These are phyloP conservation scores for Calonectria multiphialidica DNA, from an alignment of 2,329 filamentous ascomycete genomes.

Conservation along the genomic window DNA sequence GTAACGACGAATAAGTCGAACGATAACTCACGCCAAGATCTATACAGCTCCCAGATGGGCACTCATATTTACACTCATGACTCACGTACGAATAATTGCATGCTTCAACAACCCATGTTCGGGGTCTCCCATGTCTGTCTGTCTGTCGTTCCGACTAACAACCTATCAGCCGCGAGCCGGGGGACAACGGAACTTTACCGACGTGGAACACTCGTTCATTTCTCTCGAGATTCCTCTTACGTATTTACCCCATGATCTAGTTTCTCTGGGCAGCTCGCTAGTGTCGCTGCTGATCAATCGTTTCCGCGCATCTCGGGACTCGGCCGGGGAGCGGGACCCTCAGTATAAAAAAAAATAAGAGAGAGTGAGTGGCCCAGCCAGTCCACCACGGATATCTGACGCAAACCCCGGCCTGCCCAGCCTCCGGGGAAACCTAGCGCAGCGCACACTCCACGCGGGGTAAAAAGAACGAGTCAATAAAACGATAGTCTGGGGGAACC, in stretches of 20 bases:
- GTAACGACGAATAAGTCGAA: background rate
- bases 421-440: constrained; percentile 3
- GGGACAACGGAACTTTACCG: constrained; percentile 18
- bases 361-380: background rate
- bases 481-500: constrained; percentile 18
- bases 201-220: background rate
- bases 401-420: constrained; percentile 1
- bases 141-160: constrained; percentile 4
- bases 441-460: constrained; percentile 17
- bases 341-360: background rate
- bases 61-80: background rate
- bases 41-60: background rate
- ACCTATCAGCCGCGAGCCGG: background rate
- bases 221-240: background rate
- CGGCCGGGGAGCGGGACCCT: background rate
- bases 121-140: background rate
- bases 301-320: background rate
- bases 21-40: background rate
- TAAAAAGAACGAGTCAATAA: constrained; percentile 11
- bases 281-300: background rate
- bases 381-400: background rate
- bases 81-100: background rate
- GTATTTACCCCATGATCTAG: background rate
- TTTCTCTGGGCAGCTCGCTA: background rate
- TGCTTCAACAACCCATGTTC: background rate